These are phyloP conservation scores for Avena eriantha DNA, from an alignment of 176 grass and related monocot genomes.

Conservation along the genomic window DNA sequence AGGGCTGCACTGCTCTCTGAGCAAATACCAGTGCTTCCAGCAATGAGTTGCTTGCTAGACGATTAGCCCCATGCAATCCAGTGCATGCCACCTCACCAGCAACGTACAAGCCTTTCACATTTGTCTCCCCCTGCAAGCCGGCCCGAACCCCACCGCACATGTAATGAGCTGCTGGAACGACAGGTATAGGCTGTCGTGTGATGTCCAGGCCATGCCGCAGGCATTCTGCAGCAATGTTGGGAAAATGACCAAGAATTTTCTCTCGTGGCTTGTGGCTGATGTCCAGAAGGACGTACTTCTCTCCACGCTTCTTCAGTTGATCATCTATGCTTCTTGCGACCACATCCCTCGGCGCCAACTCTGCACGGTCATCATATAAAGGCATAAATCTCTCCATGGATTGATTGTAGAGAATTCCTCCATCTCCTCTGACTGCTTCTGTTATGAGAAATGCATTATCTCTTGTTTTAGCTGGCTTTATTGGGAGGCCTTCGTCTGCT, in stretches of 20 bases:
- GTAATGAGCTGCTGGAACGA: conserved; percentile 92
- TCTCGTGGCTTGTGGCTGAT: conserved; percentile 90
- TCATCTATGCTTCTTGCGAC: conserved; percentile 96
- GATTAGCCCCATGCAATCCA: conserved; percentile 92
- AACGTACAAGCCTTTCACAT: conserved; percentile 85
- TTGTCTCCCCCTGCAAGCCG: conserved; percentile 89
- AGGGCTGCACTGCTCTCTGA: conserved; percentile 80
- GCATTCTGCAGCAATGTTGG: conserved; percentile 92
- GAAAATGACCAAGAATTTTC: conserved; percentile 81
- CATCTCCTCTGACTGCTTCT: conserved; percentile 92
- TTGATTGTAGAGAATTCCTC: conserved; percentile 90
- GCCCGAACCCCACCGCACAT: conserved; percentile 97
- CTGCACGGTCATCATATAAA: conserved; percentile 76
- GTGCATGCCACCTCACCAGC: conserved; percentile 96
- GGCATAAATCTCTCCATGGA: conserved; percentile 96
- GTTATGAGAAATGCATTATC: conserved; percentile 96
- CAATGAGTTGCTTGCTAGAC: conserved; percentile 96
- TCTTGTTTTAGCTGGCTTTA: conserved; percentile 70
- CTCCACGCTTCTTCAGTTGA: conserved; percentile 89
- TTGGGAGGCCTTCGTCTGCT: conserved; percentile 87
- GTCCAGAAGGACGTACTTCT: conserved; percentile 80
- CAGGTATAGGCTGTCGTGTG: conserved; percentile 68
- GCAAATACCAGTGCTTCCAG: conserved; percentile 97
- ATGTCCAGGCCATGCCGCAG: conserved; percentile 77
- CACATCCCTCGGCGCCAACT: conserved; percentile 87